Evolutionary conservation across 352 stramenopile species (phyloP).

Genomic region (Pythium brassicae): DNA sequence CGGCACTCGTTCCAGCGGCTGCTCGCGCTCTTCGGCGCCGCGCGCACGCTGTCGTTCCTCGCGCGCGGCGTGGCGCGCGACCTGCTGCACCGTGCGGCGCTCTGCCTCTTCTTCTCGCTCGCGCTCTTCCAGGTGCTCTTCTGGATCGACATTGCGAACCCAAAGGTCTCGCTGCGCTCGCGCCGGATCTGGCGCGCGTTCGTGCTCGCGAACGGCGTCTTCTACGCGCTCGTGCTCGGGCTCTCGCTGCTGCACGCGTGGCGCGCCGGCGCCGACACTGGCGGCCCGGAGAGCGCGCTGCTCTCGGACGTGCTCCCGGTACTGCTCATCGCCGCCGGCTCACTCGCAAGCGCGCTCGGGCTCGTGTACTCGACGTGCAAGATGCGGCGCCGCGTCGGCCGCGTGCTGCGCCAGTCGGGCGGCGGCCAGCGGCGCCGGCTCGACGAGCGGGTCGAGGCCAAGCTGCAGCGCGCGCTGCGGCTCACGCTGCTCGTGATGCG

Average conservation of each 20-base stretch:
- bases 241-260: conserved; percentile 46
- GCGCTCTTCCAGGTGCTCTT: conserved; percentile 84
- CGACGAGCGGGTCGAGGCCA: conserved; percentile 54
- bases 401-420: conserved; percentile 50
- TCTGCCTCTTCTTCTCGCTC: conserved; percentile 85
- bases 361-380: conserved; percentile 78
- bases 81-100: conserved; percentile 59
- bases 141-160: conserved; percentile 86
- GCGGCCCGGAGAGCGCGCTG: conserved; percentile 17
- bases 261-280: conserved; percentile 14
- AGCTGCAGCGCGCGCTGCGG: conserved; percentile 71
- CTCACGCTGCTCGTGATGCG: conserved; percentile 74
- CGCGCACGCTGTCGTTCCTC: conserved; percentile 60
- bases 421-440: conserved; percentile 38
- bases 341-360: conserved; percentile 57
- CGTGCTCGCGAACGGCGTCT: conserved; percentile 58
- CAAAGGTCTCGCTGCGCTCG: conserved; percentile 66
- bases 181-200: conserved; percentile 76
- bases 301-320: conserved; percentile 60
- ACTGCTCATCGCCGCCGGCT: conserved; percentile 63
- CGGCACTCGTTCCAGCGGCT: conserved; percentile 72
- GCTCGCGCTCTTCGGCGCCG: conserved; percentile 55
- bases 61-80: conserved; percentile 27
- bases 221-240: conserved; percentile 68
- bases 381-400: conserved; percentile 60